Conservation (phyloP, 331 rosid species). For the Cydonia oblonga region DNA sequence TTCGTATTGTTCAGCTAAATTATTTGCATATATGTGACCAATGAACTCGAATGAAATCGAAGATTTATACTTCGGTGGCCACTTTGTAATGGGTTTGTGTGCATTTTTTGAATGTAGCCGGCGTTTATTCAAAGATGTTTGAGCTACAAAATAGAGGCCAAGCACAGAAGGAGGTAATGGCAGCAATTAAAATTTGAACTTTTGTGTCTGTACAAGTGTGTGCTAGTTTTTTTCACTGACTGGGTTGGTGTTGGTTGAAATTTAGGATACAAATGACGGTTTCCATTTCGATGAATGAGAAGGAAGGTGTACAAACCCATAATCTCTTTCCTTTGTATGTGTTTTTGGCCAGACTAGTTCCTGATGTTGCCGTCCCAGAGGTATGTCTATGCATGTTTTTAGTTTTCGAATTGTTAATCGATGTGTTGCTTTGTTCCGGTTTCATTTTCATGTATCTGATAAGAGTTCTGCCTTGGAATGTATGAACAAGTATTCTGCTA, state of each 20-base stretch:
- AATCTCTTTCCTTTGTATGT: slow-evolving; percentile 48
- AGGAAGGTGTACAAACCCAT: slow-evolving; percentile 21
- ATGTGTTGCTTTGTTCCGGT: background rate
- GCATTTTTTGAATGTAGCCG: slow-evolving; percentile 38
- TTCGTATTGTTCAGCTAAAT: background rate
- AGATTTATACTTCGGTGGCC: background rate
- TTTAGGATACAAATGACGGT: slow-evolving; percentile 60
- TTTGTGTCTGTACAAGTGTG: background rate
- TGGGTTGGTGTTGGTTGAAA: slow-evolving; percentile 9
- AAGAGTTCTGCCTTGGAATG: background rate
- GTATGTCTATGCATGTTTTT: slow-evolving; percentile 18
- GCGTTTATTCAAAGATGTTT: slow-evolving; percentile 70
- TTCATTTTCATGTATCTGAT: background rate
- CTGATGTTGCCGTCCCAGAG: slow-evolving; percentile 29
- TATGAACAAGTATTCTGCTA: slow-evolving; percentile 30
- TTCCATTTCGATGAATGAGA: slow-evolving; percentile 26
- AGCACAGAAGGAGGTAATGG: slow-evolving; percentile 65
- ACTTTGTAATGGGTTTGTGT: background rate
- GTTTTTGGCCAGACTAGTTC: slow-evolving; percentile 45
- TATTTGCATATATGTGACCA: background rate
- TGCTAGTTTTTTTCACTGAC: slow-evolving; percentile 3
- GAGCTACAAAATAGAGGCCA: slow-evolving; percentile 60
- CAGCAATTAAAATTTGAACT: background rate
- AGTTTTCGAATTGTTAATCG: background rate
- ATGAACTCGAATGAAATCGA: no score